Conservation (phyloP, 179 eudicot species). For the Gypsophila paniculata region DNA sequence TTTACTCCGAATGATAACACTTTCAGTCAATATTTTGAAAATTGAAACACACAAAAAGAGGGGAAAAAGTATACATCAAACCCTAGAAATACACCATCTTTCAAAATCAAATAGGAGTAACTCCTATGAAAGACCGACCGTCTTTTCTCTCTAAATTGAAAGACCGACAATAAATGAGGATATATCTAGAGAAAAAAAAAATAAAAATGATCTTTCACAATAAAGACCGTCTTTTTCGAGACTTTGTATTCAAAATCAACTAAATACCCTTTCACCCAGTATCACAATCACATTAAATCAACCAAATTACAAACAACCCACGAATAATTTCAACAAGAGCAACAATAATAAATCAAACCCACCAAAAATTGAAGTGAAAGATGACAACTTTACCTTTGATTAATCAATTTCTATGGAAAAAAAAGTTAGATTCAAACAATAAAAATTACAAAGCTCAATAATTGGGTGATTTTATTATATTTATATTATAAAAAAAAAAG, state of each 20-base stretch:
- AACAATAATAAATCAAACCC: constrained; percentile 2
- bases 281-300: not conserved
- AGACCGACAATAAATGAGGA: too few relatives aligned
- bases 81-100: constrained; percentile 15
- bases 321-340: not conserved
- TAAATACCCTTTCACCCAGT: not conserved
- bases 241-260: not conserved
- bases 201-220: too few relatives aligned
- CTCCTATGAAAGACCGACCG: too few relatives aligned
- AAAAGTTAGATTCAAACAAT: not conserved
- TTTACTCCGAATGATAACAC: not conserved
- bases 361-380: constrained; percentile 2
- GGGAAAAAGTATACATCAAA: constrained; percentile 10
- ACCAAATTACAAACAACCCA: constrained; percentile 2
- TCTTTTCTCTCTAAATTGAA: too few relatives aligned
- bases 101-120: not conserved
- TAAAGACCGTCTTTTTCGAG: too few relatives aligned
- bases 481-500: not conserved
- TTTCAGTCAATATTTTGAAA: not conserved
- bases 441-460: not conserved
- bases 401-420: not conserved
- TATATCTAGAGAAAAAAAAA: too few relatives aligned
- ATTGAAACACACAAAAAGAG: not conserved
- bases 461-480: not conserved
- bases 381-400: constrained; percentile 7